These are phyloP conservation scores for Dorcoceras hygrometricum DNA, from an alignment of 257 asterid species.

Conservation along the genomic window DNA sequence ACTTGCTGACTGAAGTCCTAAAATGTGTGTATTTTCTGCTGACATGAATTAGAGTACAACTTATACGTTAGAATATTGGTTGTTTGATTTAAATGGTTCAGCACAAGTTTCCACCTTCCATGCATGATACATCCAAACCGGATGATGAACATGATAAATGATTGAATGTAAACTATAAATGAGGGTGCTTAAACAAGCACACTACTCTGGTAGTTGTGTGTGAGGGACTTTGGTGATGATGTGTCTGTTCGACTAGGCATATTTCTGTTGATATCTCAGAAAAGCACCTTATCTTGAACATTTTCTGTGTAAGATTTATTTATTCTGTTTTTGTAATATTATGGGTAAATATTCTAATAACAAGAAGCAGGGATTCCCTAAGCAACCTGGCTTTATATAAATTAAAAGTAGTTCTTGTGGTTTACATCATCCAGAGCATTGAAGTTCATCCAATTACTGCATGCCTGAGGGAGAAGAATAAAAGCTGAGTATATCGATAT, in stretches of 20 bases:
- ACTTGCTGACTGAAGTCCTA: conserved; percentile 7
- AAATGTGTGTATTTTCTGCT: conserved; percentile 7
- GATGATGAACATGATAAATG: neutral
- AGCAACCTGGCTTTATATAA: neutral
- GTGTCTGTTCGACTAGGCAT: neutral
- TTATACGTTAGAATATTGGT: no score
- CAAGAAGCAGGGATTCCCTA: neutral
- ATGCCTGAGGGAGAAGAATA: neutral
- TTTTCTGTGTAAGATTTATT: neutral
- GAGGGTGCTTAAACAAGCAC: neutral
- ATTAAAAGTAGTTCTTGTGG: conserved; percentile 1
- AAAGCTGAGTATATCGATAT: neutral
- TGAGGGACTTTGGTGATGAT: neutral
- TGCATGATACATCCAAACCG: neutral
- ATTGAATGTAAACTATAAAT: neutral
- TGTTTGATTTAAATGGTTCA: neutral
- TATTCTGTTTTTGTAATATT: neutral
- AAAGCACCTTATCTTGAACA: neutral
- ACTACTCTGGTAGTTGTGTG: neutral
- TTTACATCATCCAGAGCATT: neutral
- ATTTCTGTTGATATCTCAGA: neutral
- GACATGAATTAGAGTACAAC: conserved; percentile 2
- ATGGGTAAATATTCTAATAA: neutral
- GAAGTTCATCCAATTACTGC: neutral
- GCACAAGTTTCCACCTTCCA: neutral